phyloP scores from a whole-genome alignment of 805 yeast genomes.

The Barnettozyma pratensis region DNA sequence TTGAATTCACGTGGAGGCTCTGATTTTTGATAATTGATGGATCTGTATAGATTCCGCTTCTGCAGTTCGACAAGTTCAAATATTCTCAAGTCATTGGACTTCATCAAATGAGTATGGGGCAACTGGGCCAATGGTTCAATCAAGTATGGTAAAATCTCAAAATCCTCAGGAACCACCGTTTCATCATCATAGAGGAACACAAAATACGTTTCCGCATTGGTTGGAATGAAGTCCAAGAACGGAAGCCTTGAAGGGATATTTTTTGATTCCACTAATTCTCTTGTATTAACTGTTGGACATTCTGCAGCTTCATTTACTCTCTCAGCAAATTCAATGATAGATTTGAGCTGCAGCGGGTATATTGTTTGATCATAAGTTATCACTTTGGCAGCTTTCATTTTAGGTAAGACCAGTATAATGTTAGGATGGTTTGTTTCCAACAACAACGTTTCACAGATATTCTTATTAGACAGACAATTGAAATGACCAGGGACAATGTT shows the following conservation, averaged over 20 bases:
- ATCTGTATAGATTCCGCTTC: conserved; percentile 27
- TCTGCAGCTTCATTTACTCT: conserved; percentile 43
- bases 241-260: neutral
- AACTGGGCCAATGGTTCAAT: conserved; percentile 55
- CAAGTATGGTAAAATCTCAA: conserved; percentile 52
- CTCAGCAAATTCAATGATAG: conserved; percentile 38
- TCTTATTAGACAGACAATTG: conserved; percentile 48
- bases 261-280: conserved; percentile 14
- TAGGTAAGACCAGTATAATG: conserved; percentile 50
- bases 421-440: conserved; percentile 35
- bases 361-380: conserved; percentile 26
- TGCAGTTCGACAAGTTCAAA: conserved; percentile 37
- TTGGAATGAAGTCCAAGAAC: conserved; percentile 5
- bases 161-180: conserved; percentile 55
- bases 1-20: conserved; percentile 34
- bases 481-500: conserved; percentile 47
- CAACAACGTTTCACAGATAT: conserved; percentile 50
- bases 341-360: conserved; percentile 23
- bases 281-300: conserved; percentile 26
- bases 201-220: conserved; percentile 42
- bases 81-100: conserved; percentile 39
- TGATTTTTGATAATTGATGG: conserved; percentile 38
- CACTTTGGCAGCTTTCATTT: conserved; percentile 37
- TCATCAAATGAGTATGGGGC: conserved; percentile 51
- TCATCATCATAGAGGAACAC: conserved; percentile 50